These are phyloP conservation scores for Aspergillus vadensis DNA, from an alignment of 2,329 filamentous ascomycete genomes.

Conservation along the genomic window DNA sequence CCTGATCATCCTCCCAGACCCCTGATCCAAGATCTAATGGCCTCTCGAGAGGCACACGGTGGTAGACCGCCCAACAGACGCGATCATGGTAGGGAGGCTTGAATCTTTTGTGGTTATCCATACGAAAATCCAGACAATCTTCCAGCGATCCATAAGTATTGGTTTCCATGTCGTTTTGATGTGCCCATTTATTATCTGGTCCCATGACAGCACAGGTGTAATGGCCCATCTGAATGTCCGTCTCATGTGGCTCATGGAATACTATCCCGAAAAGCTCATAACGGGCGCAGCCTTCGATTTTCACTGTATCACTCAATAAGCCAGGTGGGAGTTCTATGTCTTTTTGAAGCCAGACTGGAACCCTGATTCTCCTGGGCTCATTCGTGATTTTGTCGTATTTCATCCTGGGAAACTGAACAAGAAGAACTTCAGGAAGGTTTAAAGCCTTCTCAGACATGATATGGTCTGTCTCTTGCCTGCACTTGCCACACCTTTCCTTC, in stretches of 20 bases:
- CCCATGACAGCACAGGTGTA: conserved; percentile 28
- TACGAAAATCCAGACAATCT: not conserved
- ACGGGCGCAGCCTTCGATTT: conserved; percentile 5
- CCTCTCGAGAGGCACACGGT: conserved; percentile 18
- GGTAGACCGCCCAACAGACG: conserved; percentile 17
- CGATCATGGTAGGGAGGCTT: no score
- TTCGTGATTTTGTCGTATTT: no score
- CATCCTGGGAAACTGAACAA: conserved; percentile 16
- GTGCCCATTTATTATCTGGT: conserved; percentile 20
- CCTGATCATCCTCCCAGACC: not conserved
- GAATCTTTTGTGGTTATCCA: no score
- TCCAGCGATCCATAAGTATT: not conserved
- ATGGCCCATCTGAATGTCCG: conserved; percentile 19
- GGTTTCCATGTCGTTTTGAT: conserved; percentile 17
- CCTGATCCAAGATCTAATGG: not conserved
- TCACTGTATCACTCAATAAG: conserved; percentile 6
- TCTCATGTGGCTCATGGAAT: conserved; percentile 14
- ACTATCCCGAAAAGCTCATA: conserved; percentile 32
- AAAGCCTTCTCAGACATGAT: conserved; percentile 8
- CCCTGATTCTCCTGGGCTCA: no score
- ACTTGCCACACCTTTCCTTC: conserved; percentile 7
- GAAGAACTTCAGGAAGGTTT: conserved; percentile 23
- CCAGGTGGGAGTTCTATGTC: conserved; percentile 11
- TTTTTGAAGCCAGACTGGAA: no score
- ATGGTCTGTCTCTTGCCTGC: conserved; percentile 9